Conservation (phyloP, 2,329 filamentous ascomycete genomes). For the Cytospora paraplurivora region DNA sequence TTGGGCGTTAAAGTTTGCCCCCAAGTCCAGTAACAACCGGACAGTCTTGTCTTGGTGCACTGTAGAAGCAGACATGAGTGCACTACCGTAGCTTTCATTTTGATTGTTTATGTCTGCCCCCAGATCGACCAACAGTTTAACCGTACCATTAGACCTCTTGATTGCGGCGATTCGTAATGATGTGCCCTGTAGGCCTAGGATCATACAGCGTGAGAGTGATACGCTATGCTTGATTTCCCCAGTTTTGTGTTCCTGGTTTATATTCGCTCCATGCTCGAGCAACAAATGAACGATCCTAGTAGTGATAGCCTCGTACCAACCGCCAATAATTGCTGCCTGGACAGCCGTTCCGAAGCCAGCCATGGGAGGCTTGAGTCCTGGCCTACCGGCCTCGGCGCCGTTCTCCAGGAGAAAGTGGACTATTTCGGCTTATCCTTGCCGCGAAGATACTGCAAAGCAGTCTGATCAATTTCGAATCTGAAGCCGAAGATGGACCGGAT, state of each 20-base stretch:
- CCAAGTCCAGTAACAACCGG: too few species aligned
- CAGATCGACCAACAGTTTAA: not conserved
- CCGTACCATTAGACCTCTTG: not conserved
- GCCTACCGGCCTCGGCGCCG: not conserved
- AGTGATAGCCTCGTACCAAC: too few species aligned
- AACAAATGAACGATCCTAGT: not conserved
- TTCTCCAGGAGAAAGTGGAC: not conserved
- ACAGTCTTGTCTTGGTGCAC: too few species aligned
- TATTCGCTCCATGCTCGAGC: not conserved
- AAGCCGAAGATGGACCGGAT: too few species aligned
- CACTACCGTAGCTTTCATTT: not conserved
- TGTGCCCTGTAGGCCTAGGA: not conserved
- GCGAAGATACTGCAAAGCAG: not conserved
- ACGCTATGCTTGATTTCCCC: too few species aligned
- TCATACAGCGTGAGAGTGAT: too few species aligned
- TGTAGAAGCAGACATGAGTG: not conserved
- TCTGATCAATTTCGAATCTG: too few species aligned
- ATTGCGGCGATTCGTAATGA: not conserved
- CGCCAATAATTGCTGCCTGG: too few species aligned
- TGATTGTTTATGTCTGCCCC: not conserved
- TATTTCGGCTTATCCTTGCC: not conserved
- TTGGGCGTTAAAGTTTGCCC: not conserved
- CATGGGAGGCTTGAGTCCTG: too few species aligned
- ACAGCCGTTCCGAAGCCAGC: not conserved
- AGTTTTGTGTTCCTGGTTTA: not conserved